Evolutionary conservation across 140 eudicot species (phyloP).

Genomic region (Bidens hawaiensis): DNA sequence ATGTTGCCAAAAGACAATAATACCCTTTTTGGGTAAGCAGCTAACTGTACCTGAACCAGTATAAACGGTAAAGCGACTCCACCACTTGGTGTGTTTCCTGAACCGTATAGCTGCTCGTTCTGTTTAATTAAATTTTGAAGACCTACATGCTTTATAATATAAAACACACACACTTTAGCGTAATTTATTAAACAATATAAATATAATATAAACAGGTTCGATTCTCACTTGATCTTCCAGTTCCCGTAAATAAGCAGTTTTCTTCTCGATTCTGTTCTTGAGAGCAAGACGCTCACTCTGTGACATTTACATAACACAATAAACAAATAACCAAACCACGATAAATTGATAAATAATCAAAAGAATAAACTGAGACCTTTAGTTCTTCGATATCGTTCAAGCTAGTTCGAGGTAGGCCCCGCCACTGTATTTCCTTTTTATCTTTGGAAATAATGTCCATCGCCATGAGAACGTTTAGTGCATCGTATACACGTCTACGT

Average conservation of each 20-base stretch:
- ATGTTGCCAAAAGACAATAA: neutral
- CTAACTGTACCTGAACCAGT: slow-evolving; percentile 76
- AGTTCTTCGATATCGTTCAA: slow-evolving; percentile 78
- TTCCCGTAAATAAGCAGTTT: slow-evolving; percentile 79
- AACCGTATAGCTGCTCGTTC: slow-evolving; percentile 81
- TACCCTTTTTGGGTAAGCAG: slow-evolving; percentile 9
- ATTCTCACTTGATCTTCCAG: slow-evolving; percentile 82
- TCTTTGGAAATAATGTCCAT: slow-evolving; percentile 96
- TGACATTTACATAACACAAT: neutral
- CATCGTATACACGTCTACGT: slow-evolving; percentile 90
- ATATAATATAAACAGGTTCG: slow-evolving; percentile 15
- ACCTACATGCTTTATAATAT: slow-evolving; percentile 51
- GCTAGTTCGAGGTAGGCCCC: slow-evolving; percentile 78
- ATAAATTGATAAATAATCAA: neutral
- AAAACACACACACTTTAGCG: slow-evolving; percentile 7
- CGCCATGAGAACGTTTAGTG: slow-evolving; percentile 91
- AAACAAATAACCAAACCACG: slow-evolving; percentile 2
- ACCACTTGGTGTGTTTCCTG: slow-evolving; percentile 81
- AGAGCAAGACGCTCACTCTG: slow-evolving; percentile 72
- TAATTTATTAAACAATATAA: neutral
- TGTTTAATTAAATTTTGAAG: slow-evolving; percentile 77
- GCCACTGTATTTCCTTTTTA: slow-evolving; percentile 93
- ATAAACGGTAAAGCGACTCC: slow-evolving; percentile 94
- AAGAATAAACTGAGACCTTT: slow-evolving; percentile 45
- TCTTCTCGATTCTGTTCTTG: slow-evolving; percentile 68